Evolutionary conservation across 2,329 filamentous ascomycete species (phyloP), one percentile per base, ranked within the genome.

Genomic region (Ascochyta viciae-villosae): DNA sequence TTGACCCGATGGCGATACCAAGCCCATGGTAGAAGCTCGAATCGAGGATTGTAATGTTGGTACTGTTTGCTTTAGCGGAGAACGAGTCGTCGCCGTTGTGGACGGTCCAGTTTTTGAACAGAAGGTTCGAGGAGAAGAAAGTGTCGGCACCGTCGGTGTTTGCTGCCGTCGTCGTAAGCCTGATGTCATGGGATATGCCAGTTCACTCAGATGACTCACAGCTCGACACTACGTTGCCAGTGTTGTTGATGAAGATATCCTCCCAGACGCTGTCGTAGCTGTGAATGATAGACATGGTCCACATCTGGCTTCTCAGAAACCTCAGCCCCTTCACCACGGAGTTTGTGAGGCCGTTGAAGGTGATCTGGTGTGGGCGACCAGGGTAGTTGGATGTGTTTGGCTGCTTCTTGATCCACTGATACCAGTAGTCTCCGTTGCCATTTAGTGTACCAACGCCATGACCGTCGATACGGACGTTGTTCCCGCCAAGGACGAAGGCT

Each of bases 381-480:
- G 64, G 69, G 15, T 62, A 68, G 35, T 71, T 71, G 2, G 66
- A 71, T 8, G 61, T 60, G 6, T 60, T 62, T 10, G 58, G 46
- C 27, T 69, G 58, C 29, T 65, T 43, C 6, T 42, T 78, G 24
- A 68, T 77, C 68, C 79, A 82, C 57, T 83, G 77, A 62, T 87
- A 87, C 85, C 85, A 87, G 3, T 79, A 77, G 62, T 86, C 81
- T 2, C 85, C 85, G 63, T 87, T 87, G 9, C 85, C 85, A 64
- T 87, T 78, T 13, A 87, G 72, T 2, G 81, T 85, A 4, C 85
- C 85, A 19, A 72, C 69, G 12, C 81, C 81, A 61, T 81, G 72
- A 9, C 83, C 84, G 31, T 81, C 74, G 57, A 82, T 78, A 9
- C 73, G 67, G 23, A 88, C 73, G 29, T 80, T 78, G 23, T 81